Evolutionary conservation across 768 basidiomycete species (phyloP).

Genomic region (Leccinellum rugosiceps): DNA sequence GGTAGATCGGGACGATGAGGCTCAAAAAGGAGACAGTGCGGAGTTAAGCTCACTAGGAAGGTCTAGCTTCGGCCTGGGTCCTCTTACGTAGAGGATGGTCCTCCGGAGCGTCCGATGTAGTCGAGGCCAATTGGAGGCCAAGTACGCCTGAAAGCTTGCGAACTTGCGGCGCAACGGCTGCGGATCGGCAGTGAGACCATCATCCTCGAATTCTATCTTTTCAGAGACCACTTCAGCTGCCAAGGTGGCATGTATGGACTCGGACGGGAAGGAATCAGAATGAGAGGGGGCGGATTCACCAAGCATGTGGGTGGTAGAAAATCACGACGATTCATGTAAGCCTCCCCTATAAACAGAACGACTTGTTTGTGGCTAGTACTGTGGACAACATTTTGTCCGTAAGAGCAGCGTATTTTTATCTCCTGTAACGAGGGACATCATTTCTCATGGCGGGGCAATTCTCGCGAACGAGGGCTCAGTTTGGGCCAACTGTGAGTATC

Average conservation of each 20-base stretch:
- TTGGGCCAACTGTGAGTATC: slow-evolving; percentile 12
- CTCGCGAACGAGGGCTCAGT: slow-evolving; percentile 6
- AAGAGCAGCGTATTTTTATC: neutral
- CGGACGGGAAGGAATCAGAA: slow-evolving; percentile 5
- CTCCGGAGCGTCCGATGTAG: slow-evolving; percentile 12
- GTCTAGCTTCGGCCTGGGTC: slow-evolving; percentile 56
- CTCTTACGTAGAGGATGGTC: slow-evolving; percentile 43
- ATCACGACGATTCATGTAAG: neutral
- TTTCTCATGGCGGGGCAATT: neutral
- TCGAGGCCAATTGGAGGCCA: slow-evolving; percentile 17
- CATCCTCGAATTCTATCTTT: slow-evolving; percentile 7
- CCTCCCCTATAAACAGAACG: slow-evolving; percentile 4
- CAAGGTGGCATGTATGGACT: slow-evolving; percentile 12
- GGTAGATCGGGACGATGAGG: slow-evolving; percentile 1
- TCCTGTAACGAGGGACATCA: neutral
- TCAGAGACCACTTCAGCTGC: neutral
- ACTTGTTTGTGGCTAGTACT: neutral
- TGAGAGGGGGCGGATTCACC: neutral
- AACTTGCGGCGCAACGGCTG: neutral
- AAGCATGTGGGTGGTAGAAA: slow-evolving; percentile 10
- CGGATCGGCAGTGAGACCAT: neutral
- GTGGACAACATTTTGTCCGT: neutral
- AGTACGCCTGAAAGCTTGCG: slow-evolving; percentile 4
- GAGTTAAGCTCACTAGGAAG: slow-evolving; percentile 38
- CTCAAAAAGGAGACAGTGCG: neutral